These are phyloP conservation scores for Xylaria sp. DNA, from an alignment of 2,329 filamentous ascomycete species.

Conservation along the genomic window DNA sequence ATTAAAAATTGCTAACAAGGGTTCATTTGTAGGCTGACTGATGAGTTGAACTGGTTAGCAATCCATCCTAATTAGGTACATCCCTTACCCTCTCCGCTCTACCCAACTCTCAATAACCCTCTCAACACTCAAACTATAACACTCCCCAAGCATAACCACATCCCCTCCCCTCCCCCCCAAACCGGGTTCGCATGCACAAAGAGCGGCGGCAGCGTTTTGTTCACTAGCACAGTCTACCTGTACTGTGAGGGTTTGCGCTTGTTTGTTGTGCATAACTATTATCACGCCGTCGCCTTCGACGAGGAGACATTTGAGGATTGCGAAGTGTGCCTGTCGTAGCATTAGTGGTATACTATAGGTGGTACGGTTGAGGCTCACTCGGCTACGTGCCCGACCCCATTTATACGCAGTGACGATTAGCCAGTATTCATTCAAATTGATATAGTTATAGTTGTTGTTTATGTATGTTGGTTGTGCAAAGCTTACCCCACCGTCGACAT, in stretches of 20 bases:
- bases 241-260: constrained; percentile 62
- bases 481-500: constrained; percentile 50
- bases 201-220: constrained; percentile 67
- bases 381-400: constrained; percentile 59
- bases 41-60: not conserved
- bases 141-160: constrained; percentile 64
- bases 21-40: not conserved
- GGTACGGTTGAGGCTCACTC: constrained; percentile 41
- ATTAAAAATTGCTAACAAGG: not conserved
- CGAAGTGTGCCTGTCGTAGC: constrained; percentile 67
- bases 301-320: constrained; percentile 70
- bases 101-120: constrained; percentile 65
- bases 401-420: constrained; percentile 45
- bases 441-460: too few species aligned
- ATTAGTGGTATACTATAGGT: not conserved
- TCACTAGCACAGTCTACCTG: constrained; percentile 67
- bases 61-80: not conserved
- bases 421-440: constrained; percentile 19
- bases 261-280: constrained; percentile 58
- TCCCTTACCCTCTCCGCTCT: constrained; percentile 47
- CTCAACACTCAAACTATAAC: constrained; percentile 63
- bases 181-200: constrained; percentile 74
- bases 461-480: not conserved
- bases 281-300: constrained; percentile 63
- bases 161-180: constrained; percentile 47